phyloP scores from a whole-genome alignment of 352 stramenopile genomes.

The Pythium phragmiticola region DNA sequence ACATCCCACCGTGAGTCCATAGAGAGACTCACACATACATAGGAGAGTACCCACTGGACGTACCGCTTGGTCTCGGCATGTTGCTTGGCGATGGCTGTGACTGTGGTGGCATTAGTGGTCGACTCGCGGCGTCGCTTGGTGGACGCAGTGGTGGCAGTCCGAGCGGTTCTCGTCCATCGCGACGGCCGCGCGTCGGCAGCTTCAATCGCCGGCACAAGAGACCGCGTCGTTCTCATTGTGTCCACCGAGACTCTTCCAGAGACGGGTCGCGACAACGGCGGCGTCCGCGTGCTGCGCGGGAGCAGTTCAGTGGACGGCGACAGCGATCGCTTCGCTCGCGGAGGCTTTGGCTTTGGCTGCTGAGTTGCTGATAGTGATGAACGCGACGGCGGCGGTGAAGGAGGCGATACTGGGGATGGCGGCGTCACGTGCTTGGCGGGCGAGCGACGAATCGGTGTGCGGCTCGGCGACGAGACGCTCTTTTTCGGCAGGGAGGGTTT shows the following conservation, averaged over 20 bases:
- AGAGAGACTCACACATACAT: background rate
- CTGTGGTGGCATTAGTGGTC: background rate
- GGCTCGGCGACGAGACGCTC: conserved; percentile 4
- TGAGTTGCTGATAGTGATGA: background rate
- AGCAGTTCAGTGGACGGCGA: background rate
- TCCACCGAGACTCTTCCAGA: background rate
- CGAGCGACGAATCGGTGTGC: background rate
- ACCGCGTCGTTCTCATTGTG: background rate
- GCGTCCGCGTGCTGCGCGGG: background rate
- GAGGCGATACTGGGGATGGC: background rate
- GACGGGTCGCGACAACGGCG: background rate
- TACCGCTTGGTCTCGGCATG: conserved; percentile 23
- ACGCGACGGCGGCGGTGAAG: background rate
- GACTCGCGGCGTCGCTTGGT: conserved; percentile 29
- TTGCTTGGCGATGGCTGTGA: conserved; percentile 2
- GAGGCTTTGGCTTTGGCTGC: background rate
- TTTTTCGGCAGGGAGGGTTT: background rate
- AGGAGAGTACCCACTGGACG: background rate
- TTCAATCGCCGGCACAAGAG: conserved; percentile 43
- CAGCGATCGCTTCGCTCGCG: conserved; percentile 2
- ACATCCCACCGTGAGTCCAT: background rate
- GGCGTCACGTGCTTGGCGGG: background rate
- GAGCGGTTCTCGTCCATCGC: conserved; percentile 36
- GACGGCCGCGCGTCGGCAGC: conserved; percentile 45
- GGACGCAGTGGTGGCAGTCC: conserved; percentile 19